Evolutionary conservation across 2,329 filamentous ascomycete species (phyloP).

Genomic region (Colletotrichum sp.): DNA sequence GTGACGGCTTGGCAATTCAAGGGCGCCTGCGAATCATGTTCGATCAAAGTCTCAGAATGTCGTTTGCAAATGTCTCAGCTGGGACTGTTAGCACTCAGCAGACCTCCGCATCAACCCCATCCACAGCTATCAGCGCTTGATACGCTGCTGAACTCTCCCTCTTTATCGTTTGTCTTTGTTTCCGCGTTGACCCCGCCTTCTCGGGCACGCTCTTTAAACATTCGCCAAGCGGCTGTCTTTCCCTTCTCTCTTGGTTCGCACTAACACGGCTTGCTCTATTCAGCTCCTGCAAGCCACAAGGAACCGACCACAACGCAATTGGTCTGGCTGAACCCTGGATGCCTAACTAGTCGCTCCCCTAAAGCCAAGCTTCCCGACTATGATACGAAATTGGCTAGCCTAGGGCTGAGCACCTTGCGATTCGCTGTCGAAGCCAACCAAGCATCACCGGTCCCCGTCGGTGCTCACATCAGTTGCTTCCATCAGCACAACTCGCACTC

Average conservation of each 20-base stretch:
- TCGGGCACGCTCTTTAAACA: not conserved
- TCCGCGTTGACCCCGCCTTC: slow-evolving; percentile 23
- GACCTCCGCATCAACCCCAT: not conserved
- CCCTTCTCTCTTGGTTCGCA: not conserved
- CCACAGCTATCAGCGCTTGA: not conserved
- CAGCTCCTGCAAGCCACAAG: slow-evolving; percentile 42
- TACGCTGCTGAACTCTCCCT: not conserved
- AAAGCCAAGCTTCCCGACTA: slow-evolving; percentile 27
- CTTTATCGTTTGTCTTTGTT: not conserved
- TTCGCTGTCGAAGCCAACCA: not conserved
- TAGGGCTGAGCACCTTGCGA: slow-evolving; percentile 25
- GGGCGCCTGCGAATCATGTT: not conserved
- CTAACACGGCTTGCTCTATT: slow-evolving; percentile 24
- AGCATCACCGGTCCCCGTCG: not conserved
- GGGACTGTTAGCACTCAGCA: not conserved
- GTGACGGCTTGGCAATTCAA: not conserved
- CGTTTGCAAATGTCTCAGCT: not conserved
- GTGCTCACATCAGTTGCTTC: not conserved
- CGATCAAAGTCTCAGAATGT: not conserved
- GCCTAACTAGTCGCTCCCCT: slow-evolving; percentile 23
- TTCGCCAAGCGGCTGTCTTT: not conserved
- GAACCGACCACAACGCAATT: slow-evolving; percentile 23
- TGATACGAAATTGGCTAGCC: slow-evolving; percentile 26
- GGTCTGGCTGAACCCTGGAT: slow-evolving; percentile 22
- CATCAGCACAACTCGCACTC: not conserved